These are phyloP conservation scores for Umbelopsis sp. DNA, from an alignment of 192 early-diverging fungal species.

Conservation along the genomic window DNA sequence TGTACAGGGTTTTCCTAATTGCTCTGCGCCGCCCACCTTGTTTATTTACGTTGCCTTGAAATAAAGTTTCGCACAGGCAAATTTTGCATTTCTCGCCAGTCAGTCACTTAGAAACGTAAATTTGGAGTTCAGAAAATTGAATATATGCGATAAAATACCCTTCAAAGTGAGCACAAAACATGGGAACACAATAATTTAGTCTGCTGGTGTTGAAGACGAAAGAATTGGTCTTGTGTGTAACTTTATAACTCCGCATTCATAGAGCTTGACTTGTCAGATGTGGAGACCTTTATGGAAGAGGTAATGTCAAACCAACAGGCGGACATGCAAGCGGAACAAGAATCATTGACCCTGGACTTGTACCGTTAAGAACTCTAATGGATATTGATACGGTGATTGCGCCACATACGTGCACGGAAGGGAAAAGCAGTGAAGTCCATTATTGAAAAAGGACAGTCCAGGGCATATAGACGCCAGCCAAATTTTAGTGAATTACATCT, in stretches of 20 bases:
- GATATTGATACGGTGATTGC: too few species aligned
- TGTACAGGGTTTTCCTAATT: conserved; percentile 14
- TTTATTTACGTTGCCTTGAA: conserved; percentile 20
- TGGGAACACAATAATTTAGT: conserved; percentile 13
- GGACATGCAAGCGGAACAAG: conserved; percentile 17
- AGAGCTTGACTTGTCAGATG: too few species aligned
- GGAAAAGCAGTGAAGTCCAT: background rate
- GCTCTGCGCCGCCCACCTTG: conserved; percentile 15
- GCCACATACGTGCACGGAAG: background rate
- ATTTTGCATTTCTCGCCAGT: conserved; percentile 17
- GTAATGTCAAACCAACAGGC: conserved; percentile 16
- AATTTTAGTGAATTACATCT: conserved; percentile 1
- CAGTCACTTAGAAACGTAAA: conserved; percentile 12
- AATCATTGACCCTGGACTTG: conserved; percentile 18
- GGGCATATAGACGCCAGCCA: background rate
- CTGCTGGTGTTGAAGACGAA: conserved; percentile 13
- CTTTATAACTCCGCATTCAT: conserved; percentile 19
- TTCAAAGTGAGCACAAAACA: conserved; percentile 13
- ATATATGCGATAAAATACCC: conserved; percentile 17
- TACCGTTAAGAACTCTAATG: conserved; percentile 3
- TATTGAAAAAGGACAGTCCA: conserved; percentile 7
- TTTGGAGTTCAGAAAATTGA: conserved; percentile 18
- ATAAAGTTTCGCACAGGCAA: conserved; percentile 6
- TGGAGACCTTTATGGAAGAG: conserved; percentile 16
- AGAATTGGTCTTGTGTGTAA: conserved; percentile 11